These are phyloP conservation scores for Fomitopsis serialis DNA, from an alignment of 768 basidiomycete genomes.

Conservation along the genomic window DNA sequence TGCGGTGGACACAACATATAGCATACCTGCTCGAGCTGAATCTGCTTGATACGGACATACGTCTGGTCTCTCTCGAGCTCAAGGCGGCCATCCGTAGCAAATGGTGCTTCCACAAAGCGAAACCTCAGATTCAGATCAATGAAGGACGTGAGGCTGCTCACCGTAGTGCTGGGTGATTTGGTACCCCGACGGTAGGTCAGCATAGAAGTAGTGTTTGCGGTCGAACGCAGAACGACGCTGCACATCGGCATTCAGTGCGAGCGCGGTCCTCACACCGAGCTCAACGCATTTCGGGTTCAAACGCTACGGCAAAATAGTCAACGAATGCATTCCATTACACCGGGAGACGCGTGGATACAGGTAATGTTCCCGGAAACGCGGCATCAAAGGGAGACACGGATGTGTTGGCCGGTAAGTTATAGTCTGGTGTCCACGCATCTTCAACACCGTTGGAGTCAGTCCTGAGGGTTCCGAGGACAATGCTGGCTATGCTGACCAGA, in stretches of 20 bases:
- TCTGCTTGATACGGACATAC: slow-evolving; percentile 81
- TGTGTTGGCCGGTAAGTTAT: slow-evolving; percentile 59
- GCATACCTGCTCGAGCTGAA: slow-evolving; percentile 89
- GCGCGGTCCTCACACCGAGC: slow-evolving; percentile 73
- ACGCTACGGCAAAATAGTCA: slow-evolving; percentile 30
- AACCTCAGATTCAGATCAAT: slow-evolving; percentile 6
- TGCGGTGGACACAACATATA: slow-evolving; percentile 1
- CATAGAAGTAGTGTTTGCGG: slow-evolving; percentile 97
- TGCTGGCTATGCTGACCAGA: slow-evolving; percentile 43
- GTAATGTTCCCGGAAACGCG: slow-evolving; percentile 89
- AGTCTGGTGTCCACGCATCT: slow-evolving; percentile 40
- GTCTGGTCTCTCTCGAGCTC: slow-evolving; percentile 33
- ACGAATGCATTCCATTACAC: background rate
- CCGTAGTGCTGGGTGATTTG: slow-evolving; percentile 97
- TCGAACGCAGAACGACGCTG: slow-evolving; percentile 81
- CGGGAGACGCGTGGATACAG: slow-evolving; percentile 44
- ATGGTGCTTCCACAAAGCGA: slow-evolving; percentile 52
- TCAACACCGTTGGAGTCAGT: background rate
- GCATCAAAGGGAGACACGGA: slow-evolving; percentile 79
- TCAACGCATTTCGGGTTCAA: slow-evolving; percentile 69
- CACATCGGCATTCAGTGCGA: slow-evolving; percentile 66
- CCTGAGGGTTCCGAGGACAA: background rate
- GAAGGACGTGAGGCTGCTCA: slow-evolving; percentile 21
- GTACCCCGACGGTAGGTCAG: slow-evolving; percentile 90
- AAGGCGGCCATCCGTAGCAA: slow-evolving; percentile 67